Conservation (phyloP, 1,139 yeast species). For the Candida dubliniensis region DNA sequence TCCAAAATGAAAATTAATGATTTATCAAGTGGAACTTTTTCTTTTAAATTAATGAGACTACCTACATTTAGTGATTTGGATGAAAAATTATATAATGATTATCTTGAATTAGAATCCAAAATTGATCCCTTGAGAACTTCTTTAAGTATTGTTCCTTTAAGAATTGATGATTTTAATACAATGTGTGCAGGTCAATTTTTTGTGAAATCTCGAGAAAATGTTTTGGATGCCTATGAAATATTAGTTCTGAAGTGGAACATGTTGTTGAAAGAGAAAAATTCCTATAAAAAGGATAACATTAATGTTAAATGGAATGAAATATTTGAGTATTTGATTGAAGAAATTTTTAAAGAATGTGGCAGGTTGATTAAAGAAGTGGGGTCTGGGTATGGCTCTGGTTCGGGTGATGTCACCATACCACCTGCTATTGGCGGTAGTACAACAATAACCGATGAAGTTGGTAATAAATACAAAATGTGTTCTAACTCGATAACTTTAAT, state of each 20-base stretch:
- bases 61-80: conserved; percentile 37
- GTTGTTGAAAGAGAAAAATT: conserved; percentile 38
- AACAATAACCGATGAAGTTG: conserved; percentile 20
- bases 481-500: conserved; percentile 34
- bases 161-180: conserved; percentile 47
- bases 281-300: conserved; percentile 46
- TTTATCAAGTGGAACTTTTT: conserved; percentile 16
- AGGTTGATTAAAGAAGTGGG: conserved; percentile 26
- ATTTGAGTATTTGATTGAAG: conserved; percentile 44
- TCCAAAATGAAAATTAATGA: conserved; percentile 37
- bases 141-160: conserved; percentile 54
- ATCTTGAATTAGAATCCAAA: conserved; percentile 29
- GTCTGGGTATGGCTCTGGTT: conserved; percentile 3
- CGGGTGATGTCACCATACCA: background rate
- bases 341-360: conserved; percentile 33
- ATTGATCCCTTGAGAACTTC: conserved; percentile 59
- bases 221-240: conserved; percentile 40
- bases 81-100: conserved; percentile 29
- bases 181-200: conserved; percentile 22
- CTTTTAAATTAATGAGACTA: conserved; percentile 24
- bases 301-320: conserved; percentile 59
- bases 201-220: conserved; percentile 33
- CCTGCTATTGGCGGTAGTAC: background rate
- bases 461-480: conserved; percentile 31
- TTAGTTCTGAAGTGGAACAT: conserved; percentile 42